Evolutionary conservation across 192 early-diverging fungal species (phyloP).

Genomic region (Gryganskiella cystojenkinii): DNA sequence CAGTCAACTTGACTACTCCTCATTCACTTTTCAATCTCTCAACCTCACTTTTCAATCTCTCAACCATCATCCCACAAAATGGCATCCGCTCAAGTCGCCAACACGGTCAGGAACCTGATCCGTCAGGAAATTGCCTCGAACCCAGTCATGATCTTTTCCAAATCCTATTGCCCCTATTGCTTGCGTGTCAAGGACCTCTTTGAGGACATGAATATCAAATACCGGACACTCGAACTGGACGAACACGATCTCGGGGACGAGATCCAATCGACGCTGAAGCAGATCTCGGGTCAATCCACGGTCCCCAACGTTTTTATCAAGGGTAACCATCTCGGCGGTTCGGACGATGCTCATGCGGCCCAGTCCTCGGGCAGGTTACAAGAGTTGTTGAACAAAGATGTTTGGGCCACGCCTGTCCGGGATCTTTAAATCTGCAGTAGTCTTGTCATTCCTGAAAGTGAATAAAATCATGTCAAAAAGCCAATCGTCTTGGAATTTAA

Average conservation of each 20-base stretch:
- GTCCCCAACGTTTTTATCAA: constrained; percentile 81
- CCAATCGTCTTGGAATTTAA: no score
- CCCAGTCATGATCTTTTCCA: constrained; percentile 77
- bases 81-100: no score
- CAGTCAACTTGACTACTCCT: no score
- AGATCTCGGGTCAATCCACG: constrained; percentile 67
- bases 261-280: constrained; percentile 65
- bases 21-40: no score
- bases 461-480: no score
- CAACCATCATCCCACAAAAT: no score
- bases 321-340: constrained; percentile 74
- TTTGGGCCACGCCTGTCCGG: constrained; percentile 21
- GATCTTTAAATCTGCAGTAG: no score
- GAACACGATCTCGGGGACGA: constrained; percentile 58
- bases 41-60: no score
- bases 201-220: constrained; percentile 59
- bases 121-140: constrained; percentile 26
- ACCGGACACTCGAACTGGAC: constrained; percentile 72
- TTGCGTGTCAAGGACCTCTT: constrained; percentile 65
- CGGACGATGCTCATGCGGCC: constrained; percentile 63
- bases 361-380: constrained; percentile 58
- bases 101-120: constrained; percentile 26
- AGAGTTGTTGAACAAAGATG: constrained; percentile 57
- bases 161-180: constrained; percentile 76
- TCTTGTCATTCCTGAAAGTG: no score